Evolutionary conservation across 345 rosid species (phyloP).

Genomic region (Limnanthes douglasii): DNA sequence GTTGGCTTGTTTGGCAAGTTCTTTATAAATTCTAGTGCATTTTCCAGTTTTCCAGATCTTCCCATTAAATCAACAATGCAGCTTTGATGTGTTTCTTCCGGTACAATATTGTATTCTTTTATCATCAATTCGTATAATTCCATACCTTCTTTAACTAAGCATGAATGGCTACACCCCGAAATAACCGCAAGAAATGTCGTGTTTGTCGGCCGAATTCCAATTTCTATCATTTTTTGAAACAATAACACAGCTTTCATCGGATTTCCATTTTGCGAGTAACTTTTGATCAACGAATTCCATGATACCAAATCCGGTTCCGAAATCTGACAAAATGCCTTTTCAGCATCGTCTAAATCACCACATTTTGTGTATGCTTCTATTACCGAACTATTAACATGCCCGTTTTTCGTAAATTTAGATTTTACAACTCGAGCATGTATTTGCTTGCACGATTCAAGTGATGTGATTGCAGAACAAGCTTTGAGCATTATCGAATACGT

Average conservation of each 20-base stretch:
- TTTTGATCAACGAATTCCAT: slow-evolving; percentile 17
- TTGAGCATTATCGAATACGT: slow-evolving; percentile 13
- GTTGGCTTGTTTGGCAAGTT: slow-evolving; percentile 13
- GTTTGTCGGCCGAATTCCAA: slow-evolving; percentile 13
- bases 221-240: slow-evolving; percentile 9
- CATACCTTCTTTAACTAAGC: slow-evolving; percentile 11
- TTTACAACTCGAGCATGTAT: slow-evolving; percentile 8
- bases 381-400: slow-evolving; percentile 15
- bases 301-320: slow-evolving; percentile 12
- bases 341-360: slow-evolving; percentile 14
- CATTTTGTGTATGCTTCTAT: slow-evolving; percentile 15
- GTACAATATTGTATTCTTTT: slow-evolving; percentile 5
- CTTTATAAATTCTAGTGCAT: slow-evolving; percentile 10
- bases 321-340: slow-evolving; percentile 8
- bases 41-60: slow-evolving; percentile 15
- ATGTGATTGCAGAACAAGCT: slow-evolving; percentile 17
- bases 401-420: slow-evolving; percentile 5
- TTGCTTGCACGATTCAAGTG: slow-evolving; percentile 12
- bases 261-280: slow-evolving; percentile 12
- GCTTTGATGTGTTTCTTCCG: slow-evolving; percentile 17
- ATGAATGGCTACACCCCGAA: slow-evolving; percentile 17
- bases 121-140: slow-evolving; percentile 15
- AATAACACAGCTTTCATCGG: slow-evolving; percentile 8
- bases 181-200: slow-evolving; percentile 13
- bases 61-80: slow-evolving; percentile 18